Evolutionary conservation across 352 stramenopile genomes (phyloP), one percentile per base, ranked within the genome.

Genomic region (Pythium coloratum): DNA sequence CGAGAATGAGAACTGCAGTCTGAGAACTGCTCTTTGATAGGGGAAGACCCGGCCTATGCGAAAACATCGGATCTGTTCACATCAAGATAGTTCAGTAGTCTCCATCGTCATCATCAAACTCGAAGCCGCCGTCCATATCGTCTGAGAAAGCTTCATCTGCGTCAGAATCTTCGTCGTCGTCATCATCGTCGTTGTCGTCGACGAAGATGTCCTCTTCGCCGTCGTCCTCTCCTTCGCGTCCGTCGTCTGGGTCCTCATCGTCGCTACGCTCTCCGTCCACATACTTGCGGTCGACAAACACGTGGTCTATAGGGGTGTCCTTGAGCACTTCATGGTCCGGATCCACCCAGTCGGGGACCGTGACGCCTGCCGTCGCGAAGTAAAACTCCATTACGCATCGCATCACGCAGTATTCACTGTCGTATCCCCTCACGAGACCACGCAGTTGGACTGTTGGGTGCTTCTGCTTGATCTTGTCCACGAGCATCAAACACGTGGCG

Each of bases 151-250:
- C 40, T 6, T 47, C 40, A 20, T 47, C 40, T n/a, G 14, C 40
- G 40, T 74, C 97, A 5, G 85, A 96, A 55, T 97, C 92, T 2
- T 94, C 14, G 36, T 98, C 59, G 77, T 97, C 66, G 82, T 98
- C 54, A 86, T 81, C 67, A 88, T 97, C 58, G 61, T 75, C n/a
- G 71, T 98, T 13, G 65, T 97, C 10, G 86, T 97, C 33, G 75
- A 97, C 49, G 26, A 49, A 14, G 12, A 30, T 40, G 13, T 63
- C 57, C 18, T 51, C 57, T 20, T 63, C 40, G 8, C 13, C 40
- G 9, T 38, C 9, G 2, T 46, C n/a, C 42, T 46, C 36, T 40
- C 38, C 20, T 54, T 30, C 40, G 34, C 7, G 12, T 18, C 16
- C 4, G 16, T 20, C 20, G 1, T 6, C 12, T 62, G 36, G 33